Percentiles rank a stretch among this genome's conserved stretches.
Evolutionary conservation across 23 red algal genomes (phyloP).

Genomic region (Gracilaria gracilis): DNA sequence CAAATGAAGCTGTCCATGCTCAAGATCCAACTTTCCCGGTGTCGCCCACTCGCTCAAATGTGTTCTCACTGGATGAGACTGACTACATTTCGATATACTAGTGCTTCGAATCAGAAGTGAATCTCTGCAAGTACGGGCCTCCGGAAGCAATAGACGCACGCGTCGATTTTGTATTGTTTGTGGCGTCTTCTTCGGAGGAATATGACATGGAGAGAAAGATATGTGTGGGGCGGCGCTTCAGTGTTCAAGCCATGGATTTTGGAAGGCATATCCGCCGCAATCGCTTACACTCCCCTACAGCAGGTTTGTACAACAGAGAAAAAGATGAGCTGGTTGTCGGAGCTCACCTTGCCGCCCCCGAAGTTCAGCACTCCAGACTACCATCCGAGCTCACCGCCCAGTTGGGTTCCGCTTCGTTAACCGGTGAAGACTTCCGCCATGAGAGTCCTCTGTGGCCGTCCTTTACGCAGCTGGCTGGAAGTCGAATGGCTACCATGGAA

Average conservation of each 20-base stretch:
- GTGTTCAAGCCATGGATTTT: slow-evolving; percentile 68
- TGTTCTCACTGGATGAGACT: slow-evolving; percentile 14
- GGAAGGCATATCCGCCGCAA: slow-evolving; percentile 47
- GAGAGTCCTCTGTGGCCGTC: slow-evolving; percentile 42
- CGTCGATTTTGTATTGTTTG: slow-evolving; percentile 67
- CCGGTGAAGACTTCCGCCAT: slow-evolving; percentile 49
- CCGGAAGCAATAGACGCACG: slow-evolving; percentile 32
- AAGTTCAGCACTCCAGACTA: slow-evolving; percentile 25
- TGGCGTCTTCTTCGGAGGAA: slow-evolving; percentile 53
- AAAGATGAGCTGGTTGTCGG: slow-evolving; percentile 75
- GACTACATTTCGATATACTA: slow-evolving; percentile 68
- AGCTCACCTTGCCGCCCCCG: slow-evolving; percentile 54
- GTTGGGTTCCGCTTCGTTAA: slow-evolving; percentile 20
- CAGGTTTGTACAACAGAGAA: slow-evolving; percentile 55
- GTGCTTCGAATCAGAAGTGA: slow-evolving; percentile 54
- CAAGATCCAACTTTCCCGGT: background rate
- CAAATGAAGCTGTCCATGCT: background rate
- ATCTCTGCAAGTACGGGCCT: background rate
- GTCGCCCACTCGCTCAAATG: slow-evolving; percentile 11
- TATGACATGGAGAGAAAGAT: slow-evolving; percentile 70
- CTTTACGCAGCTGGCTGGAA: slow-evolving; percentile 24
- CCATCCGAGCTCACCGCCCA: slow-evolving; percentile 11
- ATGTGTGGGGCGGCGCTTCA: slow-evolving; percentile 40
- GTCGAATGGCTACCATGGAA: slow-evolving; percentile 61
- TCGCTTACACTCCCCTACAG: slow-evolving; percentile 27